Percentiles rank a stretch among this genome's conserved stretches.
These are phyloP conservation scores for Lyophyllum shimeji DNA, from an alignment of 768 basidiomycete species.

Conservation along the genomic window DNA sequence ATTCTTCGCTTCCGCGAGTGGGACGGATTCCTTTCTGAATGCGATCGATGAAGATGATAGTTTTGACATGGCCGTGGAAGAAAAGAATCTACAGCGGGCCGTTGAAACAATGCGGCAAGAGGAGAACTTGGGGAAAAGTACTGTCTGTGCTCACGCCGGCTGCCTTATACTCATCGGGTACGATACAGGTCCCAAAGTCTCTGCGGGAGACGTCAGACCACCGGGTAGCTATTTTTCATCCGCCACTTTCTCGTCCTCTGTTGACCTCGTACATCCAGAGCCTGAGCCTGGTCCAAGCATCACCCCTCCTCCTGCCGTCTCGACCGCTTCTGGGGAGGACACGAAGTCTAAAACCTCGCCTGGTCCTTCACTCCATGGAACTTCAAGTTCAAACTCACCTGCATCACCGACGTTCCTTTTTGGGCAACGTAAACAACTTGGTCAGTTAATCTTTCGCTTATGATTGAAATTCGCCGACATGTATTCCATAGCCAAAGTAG, in stretches of 20 bases:
- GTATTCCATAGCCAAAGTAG: background rate
- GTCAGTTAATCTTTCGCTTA: background rate
- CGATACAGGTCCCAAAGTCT: background rate
- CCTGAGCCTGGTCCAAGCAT: background rate
- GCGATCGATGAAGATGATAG: constrained; percentile 39
- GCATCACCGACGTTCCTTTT: background rate
- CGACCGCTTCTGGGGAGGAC: background rate
- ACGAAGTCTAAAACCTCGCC: background rate
- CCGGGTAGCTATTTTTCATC: background rate
- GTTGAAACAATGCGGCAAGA: constrained; percentile 12
- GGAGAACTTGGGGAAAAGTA: constrained; percentile 6
- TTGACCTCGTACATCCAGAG: background rate
- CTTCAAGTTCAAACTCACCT: background rate
- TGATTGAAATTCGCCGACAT: background rate
- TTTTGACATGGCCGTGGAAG: constrained; percentile 32
- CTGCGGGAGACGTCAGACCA: background rate
- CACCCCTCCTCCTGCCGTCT: background rate
- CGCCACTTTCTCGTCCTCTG: background rate
- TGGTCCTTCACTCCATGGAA: too few species aligned
- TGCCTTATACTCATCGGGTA: background rate
- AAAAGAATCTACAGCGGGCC: constrained; percentile 22
- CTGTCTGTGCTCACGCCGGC: background rate
- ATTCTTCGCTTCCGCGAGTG: constrained; percentile 35
- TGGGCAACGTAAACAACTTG: background rate
- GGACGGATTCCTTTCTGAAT: constrained; percentile 33